Conservation (phyloP, 2,329 filamentous ascomycete genomes). For the Thielaviopsis ethacetica region DNA sequence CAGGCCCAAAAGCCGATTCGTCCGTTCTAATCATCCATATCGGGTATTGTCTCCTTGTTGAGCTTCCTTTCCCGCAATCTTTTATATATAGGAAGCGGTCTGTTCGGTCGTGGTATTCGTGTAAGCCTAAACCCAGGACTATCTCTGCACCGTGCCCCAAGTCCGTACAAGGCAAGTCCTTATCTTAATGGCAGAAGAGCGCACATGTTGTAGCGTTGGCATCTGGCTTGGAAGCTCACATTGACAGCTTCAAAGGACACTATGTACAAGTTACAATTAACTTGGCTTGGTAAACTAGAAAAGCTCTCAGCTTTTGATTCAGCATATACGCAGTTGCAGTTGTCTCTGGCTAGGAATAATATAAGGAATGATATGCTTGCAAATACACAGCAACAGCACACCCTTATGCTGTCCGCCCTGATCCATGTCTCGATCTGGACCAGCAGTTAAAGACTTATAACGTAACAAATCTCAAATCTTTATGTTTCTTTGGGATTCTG, state of each 20-base stretch:
- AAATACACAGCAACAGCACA: neutral
- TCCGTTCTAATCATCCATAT: neutral
- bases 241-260: too few relatives aligned
- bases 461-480: too few relatives aligned
- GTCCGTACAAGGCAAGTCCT: neutral
- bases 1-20: neutral
- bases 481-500: too few relatives aligned
- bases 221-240: neutral
- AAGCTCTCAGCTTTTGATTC: too few relatives aligned
- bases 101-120: neutral
- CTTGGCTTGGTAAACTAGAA: too few relatives aligned
- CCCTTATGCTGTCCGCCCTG: neutral
- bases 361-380: neutral
- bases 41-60: neutral
- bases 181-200: neutral
- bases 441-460: neutral
- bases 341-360: too few relatives aligned
- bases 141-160: neutral
- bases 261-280: too few relatives aligned
- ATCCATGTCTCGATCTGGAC: neutral
- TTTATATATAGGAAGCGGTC: neutral
- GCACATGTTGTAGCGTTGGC: neutral
- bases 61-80: neutral
- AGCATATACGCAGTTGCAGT: too few relatives aligned
- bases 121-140: neutral